Evolutionary conservation across 78 protist species (phyloP), one percentile per base, ranked within the genome.

Genomic region (Dictyostelium brefeldianum): DNA sequence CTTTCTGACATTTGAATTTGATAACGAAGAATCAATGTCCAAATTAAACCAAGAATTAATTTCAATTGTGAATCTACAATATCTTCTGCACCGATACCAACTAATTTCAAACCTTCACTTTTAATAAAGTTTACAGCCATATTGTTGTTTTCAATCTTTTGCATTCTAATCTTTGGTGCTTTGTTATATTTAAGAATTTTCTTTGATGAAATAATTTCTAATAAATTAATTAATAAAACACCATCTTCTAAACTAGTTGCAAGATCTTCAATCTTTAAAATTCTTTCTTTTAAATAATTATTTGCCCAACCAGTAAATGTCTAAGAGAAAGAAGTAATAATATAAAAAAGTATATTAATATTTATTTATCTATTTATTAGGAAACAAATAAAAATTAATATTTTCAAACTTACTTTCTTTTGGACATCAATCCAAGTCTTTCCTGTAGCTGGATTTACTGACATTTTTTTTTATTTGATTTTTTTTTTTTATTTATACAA

Each of bases 251-350:
- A 84, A 80, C 97, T 98, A 0, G 73, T 62, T 7, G 57, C 71
- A 14, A 98, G 73, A 91, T 98, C 95, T 57, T 67, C 65, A 41
- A 98, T 90, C 91, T 78, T 81, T 54, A 96, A 22, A 77, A 92
- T 91, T 53, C 80, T 85, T 78, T 96, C 94, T 81, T 71, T 83
- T 31, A 98, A 83, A 62, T 97, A 94, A 67, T 79, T 64, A 89
- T 98, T 98, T 51, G 96, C 93, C 98, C 98, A 97, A 64, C 94
- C 94, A 10, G 97, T 94, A 80, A 97, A 97, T 3, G 97, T 80
- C 97, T 97, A n/a, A n/a, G n/a, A n/a, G n/a, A n/a, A n/a, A n/a
- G n/a, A n/a, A n/a, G n/a, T n/a, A n/a, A n/a, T n/a, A n/a, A n/a
- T n/a, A n/a, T n/a, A n/a, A n/a, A n/a, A 20, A 56, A 41, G 22